A percentile compares a stretch with the other conserved stretches of the same genome.
phyloP scores from a whole-genome alignment of 768 basidiomycete genomes.

The Pulveroboletus ravenelii region DNA sequence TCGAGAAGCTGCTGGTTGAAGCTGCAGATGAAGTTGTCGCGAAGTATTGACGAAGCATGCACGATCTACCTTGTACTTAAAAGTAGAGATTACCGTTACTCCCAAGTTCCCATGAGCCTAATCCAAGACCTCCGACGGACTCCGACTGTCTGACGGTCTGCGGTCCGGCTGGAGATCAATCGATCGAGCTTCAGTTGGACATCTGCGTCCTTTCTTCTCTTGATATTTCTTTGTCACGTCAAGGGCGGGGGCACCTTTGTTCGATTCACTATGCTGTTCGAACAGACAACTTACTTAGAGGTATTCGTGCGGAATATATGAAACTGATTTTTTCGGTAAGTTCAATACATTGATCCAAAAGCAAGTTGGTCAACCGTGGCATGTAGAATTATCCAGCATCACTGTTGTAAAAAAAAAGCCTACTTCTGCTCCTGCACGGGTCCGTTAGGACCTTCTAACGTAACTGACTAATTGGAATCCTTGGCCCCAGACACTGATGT shows the following conservation, averaged over 20 bases:
- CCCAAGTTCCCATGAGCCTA: not conserved
- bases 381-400: not conserved
- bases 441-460: not conserved
- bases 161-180: too few relatives aligned
- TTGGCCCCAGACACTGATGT: constrained; percentile 65
- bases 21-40: constrained; percentile 34
- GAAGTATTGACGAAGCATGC: constrained; percentile 12
- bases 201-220: constrained; percentile 2
- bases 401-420: not conserved
- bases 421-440: not conserved
- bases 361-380: not conserved
- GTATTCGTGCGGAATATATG: constrained; percentile 78
- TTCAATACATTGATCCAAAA: constrained; percentile 1
- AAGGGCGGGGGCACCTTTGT: not conserved
- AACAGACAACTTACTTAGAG: constrained; percentile 77
- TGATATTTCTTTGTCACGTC: not conserved
- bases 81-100: not conserved
- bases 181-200: too few relatives aligned
- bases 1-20: constrained; percentile 63
- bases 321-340: constrained; percentile 76
- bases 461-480: constrained; percentile 2
- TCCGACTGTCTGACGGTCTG: too few relatives aligned
- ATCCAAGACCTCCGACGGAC: not conserved
- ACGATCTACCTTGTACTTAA: not conserved
- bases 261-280: constrained; percentile 20